Evolutionary conservation across 805 yeast species (phyloP).

Genomic region (Kuraishia molischiana): DNA sequence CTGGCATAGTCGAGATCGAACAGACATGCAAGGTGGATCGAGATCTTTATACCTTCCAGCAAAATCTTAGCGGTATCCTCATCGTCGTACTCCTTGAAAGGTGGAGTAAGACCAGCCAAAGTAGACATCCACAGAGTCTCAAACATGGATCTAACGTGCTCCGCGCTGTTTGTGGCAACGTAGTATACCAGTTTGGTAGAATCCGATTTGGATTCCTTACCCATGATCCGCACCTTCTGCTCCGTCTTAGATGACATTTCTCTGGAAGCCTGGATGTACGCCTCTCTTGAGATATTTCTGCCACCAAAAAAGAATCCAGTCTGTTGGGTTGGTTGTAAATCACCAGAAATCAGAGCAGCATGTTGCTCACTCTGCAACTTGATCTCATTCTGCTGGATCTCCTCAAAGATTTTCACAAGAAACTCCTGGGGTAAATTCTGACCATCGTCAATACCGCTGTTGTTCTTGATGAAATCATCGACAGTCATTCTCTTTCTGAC

Average conservation of each 20-base stretch:
- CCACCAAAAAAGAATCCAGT: slow-evolving; percentile 55
- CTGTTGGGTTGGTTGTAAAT: slow-evolving; percentile 24
- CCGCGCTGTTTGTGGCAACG: slow-evolving; percentile 69
- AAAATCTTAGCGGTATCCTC: slow-evolving; percentile 58
- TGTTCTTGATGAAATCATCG: slow-evolving; percentile 80
- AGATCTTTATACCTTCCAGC: slow-evolving; percentile 76
- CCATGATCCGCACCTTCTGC: slow-evolving; percentile 60
- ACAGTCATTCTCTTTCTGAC: slow-evolving; percentile 80
- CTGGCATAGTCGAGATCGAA: slow-evolving; percentile 80
- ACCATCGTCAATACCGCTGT: slow-evolving; percentile 88
- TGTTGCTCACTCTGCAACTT: slow-evolving; percentile 90
- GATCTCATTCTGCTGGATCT: slow-evolving; percentile 78
- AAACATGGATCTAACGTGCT: slow-evolving; percentile 87
- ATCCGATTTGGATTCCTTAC: slow-evolving; percentile 31
- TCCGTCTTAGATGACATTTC: slow-evolving; percentile 90
- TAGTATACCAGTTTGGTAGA: slow-evolving; percentile 47
- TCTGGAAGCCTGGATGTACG: slow-evolving; percentile 84
- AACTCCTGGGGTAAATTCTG: slow-evolving; percentile 71
- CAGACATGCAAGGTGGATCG: slow-evolving; percentile 75
- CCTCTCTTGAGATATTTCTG: slow-evolving; percentile 64
- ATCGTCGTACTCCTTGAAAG: slow-evolving; percentile 83
- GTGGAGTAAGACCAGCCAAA: slow-evolving; percentile 88
- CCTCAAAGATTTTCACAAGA: slow-evolving; percentile 60
- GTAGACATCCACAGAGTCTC: slow-evolving; percentile 96
- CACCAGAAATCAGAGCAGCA: slow-evolving; percentile 74